Conservation (phyloP, 805 yeast species). For the Candida ortonii region DNA sequence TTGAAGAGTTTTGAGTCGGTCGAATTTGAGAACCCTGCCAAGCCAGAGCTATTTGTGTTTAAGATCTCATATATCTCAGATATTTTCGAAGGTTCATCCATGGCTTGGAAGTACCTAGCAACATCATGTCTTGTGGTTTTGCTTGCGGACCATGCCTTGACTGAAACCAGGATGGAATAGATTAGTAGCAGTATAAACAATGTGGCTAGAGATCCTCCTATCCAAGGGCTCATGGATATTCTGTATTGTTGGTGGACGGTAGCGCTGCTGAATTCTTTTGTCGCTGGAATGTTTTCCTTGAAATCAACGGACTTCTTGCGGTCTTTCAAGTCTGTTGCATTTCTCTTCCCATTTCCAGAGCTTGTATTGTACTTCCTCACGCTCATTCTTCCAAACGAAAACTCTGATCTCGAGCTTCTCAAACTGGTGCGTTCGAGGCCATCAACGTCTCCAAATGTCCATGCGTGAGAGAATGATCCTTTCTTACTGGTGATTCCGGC, state of each 20-base stretch:
- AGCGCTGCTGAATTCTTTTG: neutral
- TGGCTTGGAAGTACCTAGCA: slow-evolving; percentile 8
- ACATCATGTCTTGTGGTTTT: slow-evolving; percentile 12
- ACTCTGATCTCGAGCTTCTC: slow-evolving; percentile 20
- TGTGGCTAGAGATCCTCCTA: slow-evolving; percentile 4
- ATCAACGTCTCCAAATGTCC: slow-evolving; percentile 23
- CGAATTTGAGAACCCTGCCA: neutral
- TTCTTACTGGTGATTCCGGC: slow-evolving; percentile 21
- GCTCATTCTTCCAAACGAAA: slow-evolving; percentile 16
- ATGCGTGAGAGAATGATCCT: slow-evolving; percentile 17
- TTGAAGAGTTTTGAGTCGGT: slow-evolving; percentile 1
- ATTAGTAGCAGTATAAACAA: slow-evolving; percentile 10
- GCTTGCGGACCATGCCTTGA: slow-evolving; percentile 13
- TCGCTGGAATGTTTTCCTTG: slow-evolving; percentile 5
- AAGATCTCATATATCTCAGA: slow-evolving; percentile 12
- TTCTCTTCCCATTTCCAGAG: slow-evolving; percentile 9
- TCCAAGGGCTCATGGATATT: slow-evolving; percentile 12
- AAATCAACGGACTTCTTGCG: slow-evolving; percentile 18
- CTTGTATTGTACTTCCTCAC: slow-evolving; percentile 12
- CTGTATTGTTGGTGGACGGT: slow-evolving; percentile 3
- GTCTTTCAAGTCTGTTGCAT: slow-evolving; percentile 8
- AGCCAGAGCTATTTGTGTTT: slow-evolving; percentile 3
- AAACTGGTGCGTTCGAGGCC: slow-evolving; percentile 16
- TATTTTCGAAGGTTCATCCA: slow-evolving; percentile 10
- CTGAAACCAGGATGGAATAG: slow-evolving; percentile 15